Conservation (phyloP, 192 early-diverging fungal species). For the Helicostylum pulchrum region DNA sequence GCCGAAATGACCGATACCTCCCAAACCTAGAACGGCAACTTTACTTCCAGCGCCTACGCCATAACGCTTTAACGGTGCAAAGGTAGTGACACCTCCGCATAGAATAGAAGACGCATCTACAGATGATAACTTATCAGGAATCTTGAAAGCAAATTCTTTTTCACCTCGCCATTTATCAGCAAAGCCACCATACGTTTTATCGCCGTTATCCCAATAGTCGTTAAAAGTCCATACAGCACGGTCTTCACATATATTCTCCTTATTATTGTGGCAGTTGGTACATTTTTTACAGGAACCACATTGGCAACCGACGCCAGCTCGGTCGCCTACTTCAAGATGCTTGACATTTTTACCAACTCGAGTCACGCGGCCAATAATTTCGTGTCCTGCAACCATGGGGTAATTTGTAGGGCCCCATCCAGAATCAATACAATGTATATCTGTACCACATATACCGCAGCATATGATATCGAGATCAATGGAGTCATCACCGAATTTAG, state of each 20-base stretch:
- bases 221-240: slow-evolving; percentile 58
- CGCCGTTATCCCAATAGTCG: slow-evolving; percentile 40
- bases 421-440: slow-evolving; percentile 60
- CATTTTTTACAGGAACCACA: slow-evolving; percentile 54
- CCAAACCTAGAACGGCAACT: slow-evolving; percentile 62
- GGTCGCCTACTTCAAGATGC: slow-evolving; percentile 38
- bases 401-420: slow-evolving; percentile 49
- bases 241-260: slow-evolving; percentile 43
- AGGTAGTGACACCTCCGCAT: slow-evolving; percentile 75
- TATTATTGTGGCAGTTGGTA: slow-evolving; percentile 35
- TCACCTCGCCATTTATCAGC: slow-evolving; percentile 48
- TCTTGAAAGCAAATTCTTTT: slow-evolving; percentile 57
- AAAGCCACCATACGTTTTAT: slow-evolving; percentile 42
- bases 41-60: slow-evolving; percentile 38
- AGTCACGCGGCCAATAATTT: slow-evolving; percentile 44
- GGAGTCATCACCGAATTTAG: slow-evolving; percentile 26
- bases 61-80: slow-evolving; percentile 40
- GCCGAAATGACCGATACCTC: slow-evolving; percentile 59
- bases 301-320: slow-evolving; percentile 58
- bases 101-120: slow-evolving; percentile 64
- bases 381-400: slow-evolving; percentile 45
- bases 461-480: slow-evolving; percentile 43
- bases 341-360: slow-evolving; percentile 31
- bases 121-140: slow-evolving; percentile 43
- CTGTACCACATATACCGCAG: slow-evolving; percentile 73